Percentiles rank a stretch among this genome's conserved stretches.
These are phyloP conservation scores for Talaromyces sp. DNA, from an alignment of 2,329 filamentous ascomycete species.

Conservation along the genomic window DNA sequence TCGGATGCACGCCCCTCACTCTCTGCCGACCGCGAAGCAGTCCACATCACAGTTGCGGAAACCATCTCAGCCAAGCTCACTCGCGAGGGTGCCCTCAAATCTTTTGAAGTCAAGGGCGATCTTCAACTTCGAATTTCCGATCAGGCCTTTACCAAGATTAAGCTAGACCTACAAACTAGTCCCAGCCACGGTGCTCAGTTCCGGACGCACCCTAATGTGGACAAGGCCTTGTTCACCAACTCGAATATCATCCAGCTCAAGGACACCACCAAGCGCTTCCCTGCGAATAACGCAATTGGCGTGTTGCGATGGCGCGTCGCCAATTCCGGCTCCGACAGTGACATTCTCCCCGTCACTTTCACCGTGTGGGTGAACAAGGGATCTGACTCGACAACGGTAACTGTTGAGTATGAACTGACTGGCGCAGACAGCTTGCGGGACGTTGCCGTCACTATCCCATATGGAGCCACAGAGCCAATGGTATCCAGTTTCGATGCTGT, in stretches of 20 bases:
- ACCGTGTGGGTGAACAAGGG: slow-evolving; percentile 97
- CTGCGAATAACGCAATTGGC: slow-evolving; percentile 86
- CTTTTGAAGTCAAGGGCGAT: slow-evolving; percentile 85
- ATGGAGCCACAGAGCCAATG: slow-evolving; percentile 73
- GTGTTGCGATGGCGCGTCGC: slow-evolving; percentile 85
- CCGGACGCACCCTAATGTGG: slow-evolving; percentile 93
- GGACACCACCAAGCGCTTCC: slow-evolving; percentile 83
- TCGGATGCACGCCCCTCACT: slow-evolving; percentile 56
- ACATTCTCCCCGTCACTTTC: slow-evolving; percentile 85
- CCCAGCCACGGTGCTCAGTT: slow-evolving; percentile 83
- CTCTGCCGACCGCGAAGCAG: slow-evolving; percentile 71
- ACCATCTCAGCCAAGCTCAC: slow-evolving; percentile 85
- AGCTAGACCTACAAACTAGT: slow-evolving; percentile 70
- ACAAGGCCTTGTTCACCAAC: slow-evolving; percentile 78
- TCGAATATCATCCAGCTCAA: slow-evolving; percentile 83
- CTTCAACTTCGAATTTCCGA: slow-evolving; percentile 87
- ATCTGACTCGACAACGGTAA: slow-evolving; percentile 76
- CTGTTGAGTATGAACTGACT: slow-evolving; percentile 90
- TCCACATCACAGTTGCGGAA: slow-evolving; percentile 84
- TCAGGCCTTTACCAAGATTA: slow-evolving; percentile 82
- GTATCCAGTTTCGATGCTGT: slow-evolving; percentile 91
- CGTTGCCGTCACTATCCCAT: slow-evolving; percentile 84
- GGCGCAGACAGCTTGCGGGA: slow-evolving; percentile 73
- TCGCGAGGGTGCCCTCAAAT: slow-evolving; percentile 79
- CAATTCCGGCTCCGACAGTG: slow-evolving; percentile 71